These are phyloP conservation scores for Heterobasidion annosum DNA, from an alignment of 1,284 basidiomycete species.

Conservation along the genomic window DNA sequence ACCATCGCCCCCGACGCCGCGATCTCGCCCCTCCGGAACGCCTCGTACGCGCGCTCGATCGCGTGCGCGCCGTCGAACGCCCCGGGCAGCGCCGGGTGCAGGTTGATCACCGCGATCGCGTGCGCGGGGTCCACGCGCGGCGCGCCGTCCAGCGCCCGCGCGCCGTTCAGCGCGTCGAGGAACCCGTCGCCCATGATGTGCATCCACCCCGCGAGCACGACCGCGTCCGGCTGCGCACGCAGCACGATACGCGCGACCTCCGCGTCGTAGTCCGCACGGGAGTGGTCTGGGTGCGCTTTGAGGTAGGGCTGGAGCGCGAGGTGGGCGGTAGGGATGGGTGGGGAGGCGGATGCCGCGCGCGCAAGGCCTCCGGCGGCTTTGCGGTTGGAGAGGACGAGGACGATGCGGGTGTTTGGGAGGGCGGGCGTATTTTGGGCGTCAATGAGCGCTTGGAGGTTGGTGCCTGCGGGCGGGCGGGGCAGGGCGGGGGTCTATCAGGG, in stretches of 20 bases:
- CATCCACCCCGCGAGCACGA: constrained; percentile 98
- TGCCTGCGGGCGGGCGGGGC: constrained; percentile 44
- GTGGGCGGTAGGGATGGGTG: constrained; percentile 78
- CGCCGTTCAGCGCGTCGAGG: constrained; percentile 41
- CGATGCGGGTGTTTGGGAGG: constrained; percentile 65
- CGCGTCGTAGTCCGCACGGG: constrained; percentile 80
- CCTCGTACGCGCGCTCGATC: constrained; percentile 84
- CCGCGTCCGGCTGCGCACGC: constrained; percentile 63
- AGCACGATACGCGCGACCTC: constrained; percentile 75
- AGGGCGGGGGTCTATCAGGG: not conserved
- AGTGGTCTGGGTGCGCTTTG: constrained; percentile 64
- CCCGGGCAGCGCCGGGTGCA: constrained; percentile 93
- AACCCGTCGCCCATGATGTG: constrained; percentile 69
- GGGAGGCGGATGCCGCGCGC: constrained; percentile 61
- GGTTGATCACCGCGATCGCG: constrained; percentile 85
- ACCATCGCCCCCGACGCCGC: constrained; percentile 85
- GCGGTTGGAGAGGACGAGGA: constrained; percentile 85
- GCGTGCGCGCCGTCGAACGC: constrained; percentile 92
- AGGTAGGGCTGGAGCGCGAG: constrained; percentile 84
- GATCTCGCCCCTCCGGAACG: constrained; percentile 78
- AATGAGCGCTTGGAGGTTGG: constrained; percentile 93
- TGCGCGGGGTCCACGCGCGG: constrained; percentile 14
- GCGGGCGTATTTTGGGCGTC: constrained; percentile 68
- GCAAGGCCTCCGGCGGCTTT: constrained; percentile 87
- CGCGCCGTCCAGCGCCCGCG: constrained; percentile 23